Base-by-base conservation (phyloP, 1,284 basidiomycete genomes). In the Coniferiporia weirii region DNA sequence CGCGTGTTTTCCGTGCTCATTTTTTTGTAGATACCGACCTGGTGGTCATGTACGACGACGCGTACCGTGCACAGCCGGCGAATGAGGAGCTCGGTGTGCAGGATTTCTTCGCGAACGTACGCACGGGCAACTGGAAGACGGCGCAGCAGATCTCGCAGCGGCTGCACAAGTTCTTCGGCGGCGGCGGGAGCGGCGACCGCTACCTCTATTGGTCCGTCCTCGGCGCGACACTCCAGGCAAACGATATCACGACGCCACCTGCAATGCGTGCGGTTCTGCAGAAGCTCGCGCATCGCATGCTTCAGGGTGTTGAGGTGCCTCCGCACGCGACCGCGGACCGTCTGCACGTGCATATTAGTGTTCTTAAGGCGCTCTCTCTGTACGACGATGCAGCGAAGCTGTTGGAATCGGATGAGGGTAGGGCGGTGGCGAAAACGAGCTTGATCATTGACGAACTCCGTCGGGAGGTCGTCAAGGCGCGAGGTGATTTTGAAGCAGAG, bases 201-300 rank as follows among this genome's bases (percentile, higher is more conserved):
- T 93, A 90, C 70, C 73, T 92, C 46, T 94, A 89, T 71, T 95
- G 91, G 91, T 87, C 81, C 63, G 81, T 91, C 32, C 85, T 91
- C 66, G 82, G 87, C 62, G 83, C 89, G 9, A 77, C 92, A 43
- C 81, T 94, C n/a, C 90, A 91, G 87, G 84, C 87, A 19, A 80
- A 83, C 66, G 82, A 91, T 68, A 67, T 77, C 19, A 70, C 77
- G 48, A 88, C 88, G 6, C 77, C 83, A 46, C 67, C 75, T 49
- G 71, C 75, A 60, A 87, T 91, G 78, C 81, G 79, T 59, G 74
- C 80, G 8, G 73, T 93, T 48, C 78, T 91, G 40, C 83, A 82
- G 69, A 85, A 85, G 68, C 79, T 93, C 57, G 87, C 89, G 22
- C 83, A 85, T 64, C 74, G 89, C 48, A 77, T 90, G 4, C 73